Evolutionary conservation across 2,329 filamentous ascomycete genomes (phyloP).

Genomic region (Lecanicillium sp.): DNA sequence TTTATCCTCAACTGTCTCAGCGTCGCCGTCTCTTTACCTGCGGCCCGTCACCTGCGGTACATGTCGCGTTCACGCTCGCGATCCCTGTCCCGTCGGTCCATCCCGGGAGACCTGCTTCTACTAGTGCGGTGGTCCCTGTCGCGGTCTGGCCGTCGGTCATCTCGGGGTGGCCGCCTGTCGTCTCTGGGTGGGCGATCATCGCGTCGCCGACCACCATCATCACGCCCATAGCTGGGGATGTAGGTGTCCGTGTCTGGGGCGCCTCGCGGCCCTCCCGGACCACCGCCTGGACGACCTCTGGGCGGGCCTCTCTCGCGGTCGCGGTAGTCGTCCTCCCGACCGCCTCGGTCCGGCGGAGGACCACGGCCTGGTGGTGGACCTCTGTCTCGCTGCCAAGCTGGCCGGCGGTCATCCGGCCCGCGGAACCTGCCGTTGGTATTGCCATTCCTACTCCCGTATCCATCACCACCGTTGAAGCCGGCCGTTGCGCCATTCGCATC

Average conservation of each 20-base stretch:
- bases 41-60: slow-evolving; percentile 17
- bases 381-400: slow-evolving; percentile 51
- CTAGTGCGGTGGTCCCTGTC: slow-evolving; percentile 26
- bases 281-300: slow-evolving; percentile 27
- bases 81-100: slow-evolving; percentile 20
- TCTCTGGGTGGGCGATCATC: slow-evolving; percentile 24
- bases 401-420: slow-evolving; percentile 38
- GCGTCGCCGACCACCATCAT: slow-evolving; percentile 24
- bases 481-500: slow-evolving; percentile 41
- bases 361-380: slow-evolving; percentile 36
- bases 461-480: slow-evolving; percentile 46
- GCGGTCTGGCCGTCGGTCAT: slow-evolving; percentile 27
- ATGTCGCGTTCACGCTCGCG: slow-evolving; percentile 21
- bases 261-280: slow-evolving; percentile 24
- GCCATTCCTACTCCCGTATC: slow-evolving; percentile 39
- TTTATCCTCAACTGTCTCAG: background rate
- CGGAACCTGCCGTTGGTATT: slow-evolving; percentile 33
- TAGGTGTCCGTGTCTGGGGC: slow-evolving; percentile 42
- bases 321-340: slow-evolving; percentile 31
- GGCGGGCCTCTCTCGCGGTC: slow-evolving; percentile 33
- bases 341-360: slow-evolving; percentile 34
- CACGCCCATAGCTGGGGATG: slow-evolving; percentile 41
- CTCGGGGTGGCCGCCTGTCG: slow-evolving; percentile 14
- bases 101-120: slow-evolving; percentile 17
- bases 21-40: background rate